phyloP scores from a whole-genome alignment of 805 yeast genomes.

The Sugiyamaella smithiae region DNA sequence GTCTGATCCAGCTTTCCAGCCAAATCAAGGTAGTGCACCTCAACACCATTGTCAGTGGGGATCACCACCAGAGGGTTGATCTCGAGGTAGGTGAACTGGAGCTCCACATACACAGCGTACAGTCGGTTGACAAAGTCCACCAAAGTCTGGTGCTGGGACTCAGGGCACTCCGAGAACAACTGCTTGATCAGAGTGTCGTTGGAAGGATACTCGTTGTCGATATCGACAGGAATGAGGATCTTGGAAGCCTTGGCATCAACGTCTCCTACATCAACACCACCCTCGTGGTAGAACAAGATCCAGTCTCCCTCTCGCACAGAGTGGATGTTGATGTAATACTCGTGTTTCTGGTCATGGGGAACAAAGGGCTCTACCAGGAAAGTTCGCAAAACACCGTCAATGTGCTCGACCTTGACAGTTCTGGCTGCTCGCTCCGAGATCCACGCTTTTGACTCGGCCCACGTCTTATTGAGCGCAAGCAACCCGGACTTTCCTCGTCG shows the following conservation, averaged over 20 bases:
- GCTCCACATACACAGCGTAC: slow-evolving; percentile 46
- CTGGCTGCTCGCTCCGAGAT: slow-evolving; percentile 42
- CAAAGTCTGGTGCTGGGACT: slow-evolving; percentile 39
- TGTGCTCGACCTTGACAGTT: slow-evolving; percentile 40
- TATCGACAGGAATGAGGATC: slow-evolving; percentile 43
- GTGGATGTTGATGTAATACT: slow-evolving; percentile 48
- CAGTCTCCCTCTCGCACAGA: slow-evolving; percentile 48
- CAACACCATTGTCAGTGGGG: slow-evolving; percentile 39
- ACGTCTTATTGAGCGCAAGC: slow-evolving; percentile 42
- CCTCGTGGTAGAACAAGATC: slow-evolving; percentile 48
- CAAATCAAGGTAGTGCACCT: slow-evolving; percentile 45
- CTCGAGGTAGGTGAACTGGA: slow-evolving; percentile 47
- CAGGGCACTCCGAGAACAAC: slow-evolving; percentile 41
- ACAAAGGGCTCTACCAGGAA: slow-evolving; percentile 48
- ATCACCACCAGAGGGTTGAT: slow-evolving; percentile 47
- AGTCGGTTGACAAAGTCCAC: slow-evolving; percentile 45
- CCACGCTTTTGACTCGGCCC: slow-evolving; percentile 45
- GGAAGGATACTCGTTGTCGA: slow-evolving; percentile 40
- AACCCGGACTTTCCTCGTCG: slow-evolving; percentile 47
- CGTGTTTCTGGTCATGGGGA: slow-evolving; percentile 45
- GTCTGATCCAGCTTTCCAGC: slow-evolving; percentile 49
- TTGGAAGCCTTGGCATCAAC: slow-evolving; percentile 46
- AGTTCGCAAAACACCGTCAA: slow-evolving; percentile 39
- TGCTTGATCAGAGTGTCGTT: slow-evolving; percentile 35
- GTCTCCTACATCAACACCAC: slow-evolving; percentile 49